These are phyloP conservation scores for Eutypella sp. DNA, from an alignment of 2,329 filamentous ascomycete species.

Conservation along the genomic window DNA sequence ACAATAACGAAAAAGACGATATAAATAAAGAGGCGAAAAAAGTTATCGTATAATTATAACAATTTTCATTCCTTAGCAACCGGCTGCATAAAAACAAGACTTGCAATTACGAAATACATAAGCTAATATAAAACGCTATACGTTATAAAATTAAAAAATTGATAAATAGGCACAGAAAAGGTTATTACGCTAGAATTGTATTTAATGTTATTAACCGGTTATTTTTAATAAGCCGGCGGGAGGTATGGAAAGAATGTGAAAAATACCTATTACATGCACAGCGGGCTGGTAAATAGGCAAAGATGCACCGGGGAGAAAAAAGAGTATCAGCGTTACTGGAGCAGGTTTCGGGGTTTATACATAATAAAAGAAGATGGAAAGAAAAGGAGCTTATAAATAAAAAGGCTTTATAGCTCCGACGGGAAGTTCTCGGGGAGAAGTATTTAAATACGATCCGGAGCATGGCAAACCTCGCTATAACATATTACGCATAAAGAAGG, in stretches of 20 bases:
- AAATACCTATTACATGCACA: slow-evolving; percentile 25
- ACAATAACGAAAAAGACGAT: neutral
- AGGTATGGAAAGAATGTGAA: slow-evolving; percentile 20
- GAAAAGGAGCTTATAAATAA: slow-evolving; percentile 7
- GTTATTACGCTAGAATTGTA: slow-evolving; percentile 6
- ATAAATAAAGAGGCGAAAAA: slow-evolving; percentile 8
- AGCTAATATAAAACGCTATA: slow-evolving; percentile 25
- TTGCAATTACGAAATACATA: slow-evolving; percentile 26
- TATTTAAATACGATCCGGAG: neutral
- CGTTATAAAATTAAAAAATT: slow-evolving; percentile 13
- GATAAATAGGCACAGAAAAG: slow-evolving; percentile 17
- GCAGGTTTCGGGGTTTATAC: slow-evolving; percentile 17
- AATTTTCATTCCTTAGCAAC: slow-evolving; percentile 29
- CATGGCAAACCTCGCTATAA: neutral
- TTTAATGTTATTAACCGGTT: slow-evolving; percentile 13
- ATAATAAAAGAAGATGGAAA: slow-evolving; percentile 17
- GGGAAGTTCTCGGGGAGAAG: neutral
- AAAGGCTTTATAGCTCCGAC: neutral
- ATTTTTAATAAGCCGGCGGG: slow-evolving; percentile 13
- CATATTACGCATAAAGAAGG: neutral
- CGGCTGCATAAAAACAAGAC: slow-evolving; percentile 1
- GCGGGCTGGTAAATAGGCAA: slow-evolving; percentile 18
- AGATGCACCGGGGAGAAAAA: slow-evolving; percentile 11
- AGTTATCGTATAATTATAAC: slow-evolving; percentile 22
- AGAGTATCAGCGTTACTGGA: slow-evolving; percentile 8